Percentiles rank a stretch among this genome's conserved stretches.
Conservation (phyloP, 2,329 filamentous ascomycete species). For the Claviceps arundinis region DNA sequence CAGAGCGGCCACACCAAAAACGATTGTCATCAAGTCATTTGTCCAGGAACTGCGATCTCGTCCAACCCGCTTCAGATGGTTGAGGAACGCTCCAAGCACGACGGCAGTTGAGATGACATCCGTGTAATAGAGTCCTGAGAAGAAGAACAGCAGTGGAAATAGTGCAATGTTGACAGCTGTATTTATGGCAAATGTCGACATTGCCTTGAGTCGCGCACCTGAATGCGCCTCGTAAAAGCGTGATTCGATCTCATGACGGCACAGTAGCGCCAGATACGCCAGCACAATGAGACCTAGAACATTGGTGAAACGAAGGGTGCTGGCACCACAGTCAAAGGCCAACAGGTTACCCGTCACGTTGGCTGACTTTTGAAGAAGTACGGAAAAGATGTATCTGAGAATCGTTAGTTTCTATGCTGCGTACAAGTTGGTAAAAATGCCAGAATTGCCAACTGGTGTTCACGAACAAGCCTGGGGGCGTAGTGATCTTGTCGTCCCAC, state of each 20-base stretch:
- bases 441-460: neutral
- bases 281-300: constrained; percentile 25
- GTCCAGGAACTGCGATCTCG: constrained; percentile 16
- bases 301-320: constrained; percentile 36
- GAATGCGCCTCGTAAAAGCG: constrained; percentile 19
- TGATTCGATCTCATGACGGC: constrained; percentile 38
- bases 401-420: neutral
- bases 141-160: constrained; percentile 91
- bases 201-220: constrained; percentile 7
- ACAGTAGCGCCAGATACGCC: constrained; percentile 32
- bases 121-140: constrained; percentile 89
- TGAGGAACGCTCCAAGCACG: constrained; percentile 57
- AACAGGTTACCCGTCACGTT: constrained; percentile 5
- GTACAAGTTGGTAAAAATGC: neutral
- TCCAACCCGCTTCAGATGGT: constrained; percentile 34
- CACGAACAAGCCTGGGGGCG: constrained; percentile 66
- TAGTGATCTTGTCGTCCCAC: constrained; percentile 97
- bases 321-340: constrained; percentile 14
- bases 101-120: constrained; percentile 71
- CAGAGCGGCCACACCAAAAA: constrained; percentile 52
- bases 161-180: constrained; percentile 67
- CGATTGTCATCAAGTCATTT: constrained; percentile 31
- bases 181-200: constrained; percentile 36
- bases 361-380: constrained; percentile 14
- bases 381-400: constrained; percentile 33